A percentile compares a stretch with the other conserved stretches of the same genome.
Evolutionary conservation across 2,329 filamentous ascomycete genomes (phyloP).

Genomic region (Rhynchosporium agropyri): DNA sequence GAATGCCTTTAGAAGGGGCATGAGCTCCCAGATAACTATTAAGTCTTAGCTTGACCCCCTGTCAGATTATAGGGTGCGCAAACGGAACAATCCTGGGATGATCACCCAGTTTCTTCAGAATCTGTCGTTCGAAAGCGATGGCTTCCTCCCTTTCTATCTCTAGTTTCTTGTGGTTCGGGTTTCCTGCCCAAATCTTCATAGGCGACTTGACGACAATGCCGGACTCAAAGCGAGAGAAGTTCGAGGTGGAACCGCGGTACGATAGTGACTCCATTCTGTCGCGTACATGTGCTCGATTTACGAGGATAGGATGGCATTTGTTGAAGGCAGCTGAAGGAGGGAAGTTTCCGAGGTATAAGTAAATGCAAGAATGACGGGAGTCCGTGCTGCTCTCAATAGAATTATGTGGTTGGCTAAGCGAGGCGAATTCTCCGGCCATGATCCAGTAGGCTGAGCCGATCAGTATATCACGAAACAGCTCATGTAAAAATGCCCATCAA

Average conservation of each 20-base stretch:
- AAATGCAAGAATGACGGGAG: slow-evolving; percentile 7
- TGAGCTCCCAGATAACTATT: not conserved
- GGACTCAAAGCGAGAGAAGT: slow-evolving; percentile 21
- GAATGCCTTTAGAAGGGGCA: slow-evolving; percentile 7
- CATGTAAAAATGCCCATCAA: slow-evolving; percentile 11
- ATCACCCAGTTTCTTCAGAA: slow-evolving; percentile 17
- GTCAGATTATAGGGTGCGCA: slow-evolving; percentile 13
- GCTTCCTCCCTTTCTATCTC: slow-evolving; percentile 21
- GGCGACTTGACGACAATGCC: slow-evolving; percentile 22
- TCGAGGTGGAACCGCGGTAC: slow-evolving; percentile 24
- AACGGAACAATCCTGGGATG: slow-evolving; percentile 21
- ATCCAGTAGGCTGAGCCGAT: not conserved
- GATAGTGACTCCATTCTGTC: slow-evolving; percentile 22
- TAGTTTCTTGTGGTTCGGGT: slow-evolving; percentile 22
- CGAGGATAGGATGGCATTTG: not conserved
- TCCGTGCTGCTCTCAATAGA: not conserved
- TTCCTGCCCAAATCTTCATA: slow-evolving; percentile 22
- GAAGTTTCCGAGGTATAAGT: slow-evolving; percentile 10
- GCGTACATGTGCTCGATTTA: slow-evolving; percentile 14
- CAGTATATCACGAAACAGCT: slow-evolving; percentile 6
- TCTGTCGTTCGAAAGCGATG: slow-evolving; percentile 15
- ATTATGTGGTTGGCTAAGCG: slow-evolving; percentile 7
- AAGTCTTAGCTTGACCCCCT: slow-evolving; percentile 16
- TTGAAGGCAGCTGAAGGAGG: slow-evolving; percentile 1
- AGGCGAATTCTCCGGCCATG: slow-evolving; percentile 11